Percentiles rank a stretch among this genome's conserved stretches.
Conservation (phyloP, 495 filamentous ascomycete species). For the Penicillium nucicola region DNA sequence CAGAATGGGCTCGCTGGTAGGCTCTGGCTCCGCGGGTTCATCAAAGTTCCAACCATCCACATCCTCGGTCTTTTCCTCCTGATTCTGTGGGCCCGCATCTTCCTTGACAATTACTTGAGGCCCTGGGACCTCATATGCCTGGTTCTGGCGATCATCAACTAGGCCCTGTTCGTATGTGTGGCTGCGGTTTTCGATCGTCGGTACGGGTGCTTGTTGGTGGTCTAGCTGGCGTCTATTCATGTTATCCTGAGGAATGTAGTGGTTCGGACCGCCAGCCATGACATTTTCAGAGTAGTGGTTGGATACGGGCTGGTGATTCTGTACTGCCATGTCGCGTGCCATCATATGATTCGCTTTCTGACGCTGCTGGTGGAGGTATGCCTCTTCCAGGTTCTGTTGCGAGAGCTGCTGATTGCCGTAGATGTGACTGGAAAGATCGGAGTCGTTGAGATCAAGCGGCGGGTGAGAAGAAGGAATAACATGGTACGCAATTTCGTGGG, state of each 20-base stretch:
- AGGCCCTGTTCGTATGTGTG: slow-evolving; percentile 35
- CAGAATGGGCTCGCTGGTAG: slow-evolving; percentile 49
- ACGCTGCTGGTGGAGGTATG: slow-evolving; percentile 45
- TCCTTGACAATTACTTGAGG: slow-evolving; percentile 41
- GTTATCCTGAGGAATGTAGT: slow-evolving; percentile 27
- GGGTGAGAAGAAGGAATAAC: slow-evolving; percentile 50
- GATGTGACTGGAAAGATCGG: slow-evolving; percentile 45
- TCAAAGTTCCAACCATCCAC: slow-evolving; percentile 91
- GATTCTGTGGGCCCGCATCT: slow-evolving; percentile 27
- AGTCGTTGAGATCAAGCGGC: slow-evolving; percentile 42
- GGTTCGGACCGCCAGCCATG: slow-evolving; percentile 32
- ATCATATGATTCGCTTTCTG: slow-evolving; percentile 46
- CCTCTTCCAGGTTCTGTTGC: slow-evolving; percentile 50
- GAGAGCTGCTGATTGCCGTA: slow-evolving; percentile 45
- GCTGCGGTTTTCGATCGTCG: slow-evolving; percentile 38
- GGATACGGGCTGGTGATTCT: slow-evolving; percentile 45
- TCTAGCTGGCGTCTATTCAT: slow-evolving; percentile 40
- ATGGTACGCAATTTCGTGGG: slow-evolving; percentile 54
- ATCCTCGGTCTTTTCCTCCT: slow-evolving; percentile 49
- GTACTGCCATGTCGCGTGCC: slow-evolving; percentile 42
- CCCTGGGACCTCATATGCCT: slow-evolving; percentile 56
- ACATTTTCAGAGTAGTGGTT: slow-evolving; percentile 43
- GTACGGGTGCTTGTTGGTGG: slow-evolving; percentile 33
- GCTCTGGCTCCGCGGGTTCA: slow-evolving; percentile 49
- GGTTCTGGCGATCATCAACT: slow-evolving; percentile 55